phyloP scores from a whole-genome alignment of 306 rosid species.

The Cucumis sativus region Cucumber_9930_V3 NC_026659.2:613501-614000 shows the following conservation, averaged over 20 bases:
- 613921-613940: not conserved
- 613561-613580: conserved; percentile 60
- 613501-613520: too few species aligned
- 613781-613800: not conserved
- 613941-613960: not conserved
- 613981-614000: conserved; percentile 73
- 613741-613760: not conserved
- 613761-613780: too few species aligned
- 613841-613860: not conserved
- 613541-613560: conserved; percentile 50
- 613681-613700: not conserved
- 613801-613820: not conserved
- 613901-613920: not conserved
- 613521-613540: not conserved
- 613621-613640: conserved; percentile 52
- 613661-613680: not conserved
- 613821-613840: not conserved
- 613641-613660: conserved; percentile 34
- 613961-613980: conserved; percentile 38
- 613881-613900: not conserved
- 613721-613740: not conserved
- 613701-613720: not conserved
- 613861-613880: not conserved
- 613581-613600: conserved; percentile 62
- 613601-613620: conserved; percentile 51